phyloP scores from a whole-genome alignment of 2,329 filamentous ascomycete genomes.

The Nannizzia gypsea region DNA sequence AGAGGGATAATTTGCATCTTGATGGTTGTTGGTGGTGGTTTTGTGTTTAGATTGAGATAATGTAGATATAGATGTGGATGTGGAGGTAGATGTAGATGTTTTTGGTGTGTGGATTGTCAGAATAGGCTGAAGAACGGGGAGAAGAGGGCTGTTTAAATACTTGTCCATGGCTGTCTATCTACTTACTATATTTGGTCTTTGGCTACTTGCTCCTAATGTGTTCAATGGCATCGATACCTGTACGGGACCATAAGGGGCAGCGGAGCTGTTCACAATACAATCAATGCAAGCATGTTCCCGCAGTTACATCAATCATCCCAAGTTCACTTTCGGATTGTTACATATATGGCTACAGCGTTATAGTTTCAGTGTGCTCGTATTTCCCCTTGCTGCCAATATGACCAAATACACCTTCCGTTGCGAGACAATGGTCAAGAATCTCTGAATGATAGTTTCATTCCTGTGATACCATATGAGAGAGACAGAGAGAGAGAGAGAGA shows the following conservation, averaged over 20 bases:
- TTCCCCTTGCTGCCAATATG: background rate
- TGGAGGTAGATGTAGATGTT: background rate
- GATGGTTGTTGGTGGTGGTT: background rate
- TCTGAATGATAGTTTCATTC: background rate
- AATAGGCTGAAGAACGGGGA: background rate
- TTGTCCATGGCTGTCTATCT: background rate
- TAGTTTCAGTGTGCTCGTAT: background rate
- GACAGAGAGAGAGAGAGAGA: too few relatives aligned
- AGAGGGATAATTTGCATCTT: slow-evolving; percentile 6
- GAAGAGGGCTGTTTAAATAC: background rate
- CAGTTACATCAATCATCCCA: background rate
- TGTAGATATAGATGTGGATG: background rate
- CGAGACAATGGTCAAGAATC: background rate
- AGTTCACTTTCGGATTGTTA: too few relatives aligned
- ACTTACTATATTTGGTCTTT: too few relatives aligned
- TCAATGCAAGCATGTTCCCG: background rate
- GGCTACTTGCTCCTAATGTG: background rate
- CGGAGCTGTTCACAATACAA: background rate
- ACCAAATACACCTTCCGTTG: background rate
- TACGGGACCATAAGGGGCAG: background rate
- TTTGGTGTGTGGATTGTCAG: background rate
- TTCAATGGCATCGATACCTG: background rate
- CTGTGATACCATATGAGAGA: background rate
- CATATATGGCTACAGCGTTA: background rate
- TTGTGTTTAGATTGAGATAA: background rate